Percentiles rank a stretch among this genome's conserved stretches.
phyloP scores from a whole-genome alignment of 306 rosid species.

The Gastrolobium bilobum region DNA sequence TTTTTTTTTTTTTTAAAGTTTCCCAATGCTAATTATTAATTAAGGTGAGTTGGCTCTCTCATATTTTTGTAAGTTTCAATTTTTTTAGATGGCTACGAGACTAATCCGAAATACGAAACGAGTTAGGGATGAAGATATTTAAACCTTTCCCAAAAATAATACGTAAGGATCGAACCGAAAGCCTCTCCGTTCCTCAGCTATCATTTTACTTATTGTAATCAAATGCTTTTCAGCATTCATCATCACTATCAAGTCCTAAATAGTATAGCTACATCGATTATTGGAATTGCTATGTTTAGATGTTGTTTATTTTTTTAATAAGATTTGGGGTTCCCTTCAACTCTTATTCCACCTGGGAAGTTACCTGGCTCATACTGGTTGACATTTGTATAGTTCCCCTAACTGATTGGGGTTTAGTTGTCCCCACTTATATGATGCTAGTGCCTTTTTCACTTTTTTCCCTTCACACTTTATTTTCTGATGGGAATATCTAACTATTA shows the following conservation, averaged over 20 bases:
- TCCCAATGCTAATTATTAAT: no score
- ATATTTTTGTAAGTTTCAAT: no score
- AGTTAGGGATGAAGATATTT: no score
- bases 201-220: slow-evolving; percentile 59
- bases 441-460: slow-evolving; percentile 42
- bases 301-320: slow-evolving; percentile 50
- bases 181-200: slow-evolving; percentile 73
- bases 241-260: slow-evolving; percentile 48
- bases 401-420: slow-evolving; percentile 49
- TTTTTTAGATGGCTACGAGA: no score
- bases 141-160: no score
- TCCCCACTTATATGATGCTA: slow-evolving; percentile 46
- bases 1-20: no score
- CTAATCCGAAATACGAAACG: no score
- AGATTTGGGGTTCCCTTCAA: slow-evolving; percentile 41
- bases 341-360: slow-evolving; percentile 40
- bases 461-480: neutral
- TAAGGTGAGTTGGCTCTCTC: no score
- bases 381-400: slow-evolving; percentile 49
- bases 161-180: no score
- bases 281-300: slow-evolving; percentile 57
- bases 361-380: slow-evolving; percentile 49
- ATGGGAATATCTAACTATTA: slow-evolving; percentile 44
- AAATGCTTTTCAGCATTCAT: slow-evolving; percentile 63
- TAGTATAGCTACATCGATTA: slow-evolving; percentile 37